These are phyloP conservation scores for Gossypium longicalyx DNA, from an alignment of 345 rosid genomes.

Conservation along the genomic window DNA sequence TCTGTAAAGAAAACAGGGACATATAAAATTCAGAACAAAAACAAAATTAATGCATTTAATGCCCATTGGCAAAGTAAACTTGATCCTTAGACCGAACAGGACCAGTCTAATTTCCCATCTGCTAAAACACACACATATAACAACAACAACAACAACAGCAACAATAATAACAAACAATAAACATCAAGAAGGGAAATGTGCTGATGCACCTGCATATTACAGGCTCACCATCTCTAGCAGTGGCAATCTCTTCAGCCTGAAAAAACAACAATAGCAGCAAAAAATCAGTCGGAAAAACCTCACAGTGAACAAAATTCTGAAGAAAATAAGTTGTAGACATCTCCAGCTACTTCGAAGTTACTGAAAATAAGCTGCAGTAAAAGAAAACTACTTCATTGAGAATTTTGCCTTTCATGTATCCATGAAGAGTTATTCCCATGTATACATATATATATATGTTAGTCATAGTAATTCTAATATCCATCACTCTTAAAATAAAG, in stretches of 20 bases:
- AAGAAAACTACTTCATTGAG: background rate
- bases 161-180: background rate
- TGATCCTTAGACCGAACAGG: conserved; percentile 53
- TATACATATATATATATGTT: background rate
- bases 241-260: conserved; percentile 74
- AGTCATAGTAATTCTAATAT: background rate
- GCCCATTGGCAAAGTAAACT: conserved; percentile 53
- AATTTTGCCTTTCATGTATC: background rate
- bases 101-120: conserved; percentile 65
- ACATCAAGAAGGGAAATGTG: background rate
- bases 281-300: background rate
- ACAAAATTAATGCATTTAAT: conserved; percentile 39
- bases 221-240: conserved; percentile 67
- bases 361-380: background rate
- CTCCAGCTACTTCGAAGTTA: background rate
- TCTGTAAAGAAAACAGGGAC: too few species aligned
- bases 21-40: too few species aligned
- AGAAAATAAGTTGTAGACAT: background rate
- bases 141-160: too few species aligned
- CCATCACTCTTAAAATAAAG: background rate
- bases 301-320: background rate
- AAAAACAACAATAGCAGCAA: conserved; percentile 13
- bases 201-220: background rate
- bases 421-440: background rate
- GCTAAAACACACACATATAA: background rate